Evolutionary conservation across 1,284 basidiomycete species (phyloP), one percentile per base, ranked within the genome.

Genomic region (Ganoderma resinaceum): DNA sequence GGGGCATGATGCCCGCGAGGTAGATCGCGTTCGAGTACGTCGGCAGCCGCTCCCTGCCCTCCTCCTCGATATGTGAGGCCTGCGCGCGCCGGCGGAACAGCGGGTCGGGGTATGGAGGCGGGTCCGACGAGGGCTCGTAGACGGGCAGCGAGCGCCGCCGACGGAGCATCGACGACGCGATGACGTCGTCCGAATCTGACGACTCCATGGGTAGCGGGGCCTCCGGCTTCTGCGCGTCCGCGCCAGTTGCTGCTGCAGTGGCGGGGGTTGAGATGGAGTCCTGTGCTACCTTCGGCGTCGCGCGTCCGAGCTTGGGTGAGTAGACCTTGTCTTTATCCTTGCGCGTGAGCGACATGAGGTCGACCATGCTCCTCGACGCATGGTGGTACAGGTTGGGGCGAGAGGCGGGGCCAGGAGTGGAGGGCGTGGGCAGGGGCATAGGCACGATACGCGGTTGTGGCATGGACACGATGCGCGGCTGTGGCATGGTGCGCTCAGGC

Each of bases 1-100:
- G 89, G 5, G 94, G 93, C 82, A 99, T 87, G 70, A 92, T 88
- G 2, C 93, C 95, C 62, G 91, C 87, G 73, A 99, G 89, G 78
- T 95, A 92, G 18, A 99, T 89, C 57, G 83, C 78, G 81, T 98
- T 99, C 73, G 85, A 88, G 80, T 99, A 99, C 1, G 75, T 55
- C 0, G 98, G 97, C 2, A 99, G 85, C 53, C 80, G 81, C 81
- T 99, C 97, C 49, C 76, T 82, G 26, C 95, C 97, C 77, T 98
- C 97, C 73, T 92, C 90, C 37, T 85, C 83, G 18, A 79, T 79
- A 35, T 81, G 82, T 66, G 74, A 67, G 63, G 14, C 14, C 26
- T 43, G 61, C 14, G 29, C 33, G 23, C 31, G 61, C 12, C 67
- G 70, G 33, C 77, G 76, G 71, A 88, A 86, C 16, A 67, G 46